phyloP scores from a whole-genome alignment of 1,284 basidiomycete genomes.

The Cryptococcus neoformans region DNA sequence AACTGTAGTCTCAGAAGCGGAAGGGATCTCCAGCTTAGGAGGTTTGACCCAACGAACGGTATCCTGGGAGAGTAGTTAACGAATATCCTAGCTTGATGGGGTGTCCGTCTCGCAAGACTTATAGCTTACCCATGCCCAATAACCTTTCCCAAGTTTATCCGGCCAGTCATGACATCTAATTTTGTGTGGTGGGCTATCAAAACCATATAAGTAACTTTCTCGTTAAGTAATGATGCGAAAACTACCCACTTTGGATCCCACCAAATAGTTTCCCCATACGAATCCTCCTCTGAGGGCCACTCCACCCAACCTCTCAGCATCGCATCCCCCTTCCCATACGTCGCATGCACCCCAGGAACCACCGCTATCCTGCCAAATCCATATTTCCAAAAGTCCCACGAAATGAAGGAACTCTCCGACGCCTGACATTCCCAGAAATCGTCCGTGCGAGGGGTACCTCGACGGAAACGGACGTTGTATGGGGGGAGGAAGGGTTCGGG shows the following conservation, averaged over 20 bases:
- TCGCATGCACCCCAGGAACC: slow-evolving; percentile 44
- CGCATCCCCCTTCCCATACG: slow-evolving; percentile 45
- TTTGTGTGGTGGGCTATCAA: slow-evolving; percentile 17
- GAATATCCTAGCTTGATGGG: too few species aligned
- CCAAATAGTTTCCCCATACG: slow-evolving; percentile 19
- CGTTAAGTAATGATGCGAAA: too few species aligned
- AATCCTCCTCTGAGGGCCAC: slow-evolving; percentile 22
- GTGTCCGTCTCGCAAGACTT: not conserved
- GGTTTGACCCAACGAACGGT: slow-evolving; percentile 27
- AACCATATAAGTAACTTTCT: too few species aligned
- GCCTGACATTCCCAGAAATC: slow-evolving; percentile 42
- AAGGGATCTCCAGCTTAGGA: slow-evolving; percentile 16
- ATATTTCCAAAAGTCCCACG: slow-evolving; percentile 51
- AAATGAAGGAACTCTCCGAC: slow-evolving; percentile 42
- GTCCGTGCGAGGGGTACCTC: slow-evolving; percentile 24
- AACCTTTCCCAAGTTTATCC: slow-evolving; percentile 36
- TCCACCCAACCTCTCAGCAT: slow-evolving; percentile 39
- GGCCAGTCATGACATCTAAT: slow-evolving; percentile 44
- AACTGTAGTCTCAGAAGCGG: too few species aligned
- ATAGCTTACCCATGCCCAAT: slow-evolving; percentile 25
- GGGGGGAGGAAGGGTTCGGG: slow-evolving; percentile 38
- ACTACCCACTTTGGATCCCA: slow-evolving; percentile 37
- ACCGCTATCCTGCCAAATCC: slow-evolving; percentile 44
- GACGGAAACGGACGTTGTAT: slow-evolving; percentile 42
- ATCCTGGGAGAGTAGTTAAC: slow-evolving; percentile 13